Base-by-base conservation (phyloP, 2,329 filamentous ascomycete genomes). In the Aureobasidium sp. region DNA sequence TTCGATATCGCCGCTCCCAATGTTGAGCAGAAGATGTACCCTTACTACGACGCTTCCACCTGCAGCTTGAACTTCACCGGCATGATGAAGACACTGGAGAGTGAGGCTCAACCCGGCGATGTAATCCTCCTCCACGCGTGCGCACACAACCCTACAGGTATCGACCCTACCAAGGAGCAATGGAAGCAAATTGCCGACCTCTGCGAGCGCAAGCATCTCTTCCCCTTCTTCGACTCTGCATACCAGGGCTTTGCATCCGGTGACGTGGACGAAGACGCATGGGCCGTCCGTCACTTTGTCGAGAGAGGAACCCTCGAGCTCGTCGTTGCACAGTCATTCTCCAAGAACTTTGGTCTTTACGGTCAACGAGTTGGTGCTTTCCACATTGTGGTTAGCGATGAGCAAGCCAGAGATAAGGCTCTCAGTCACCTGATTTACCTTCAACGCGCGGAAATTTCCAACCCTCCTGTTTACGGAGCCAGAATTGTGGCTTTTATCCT, bases 361-460 rank as follows among this genome's bases (percentile, higher is more conserved):
- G 91, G 92, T 68, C 89, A 97, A 81, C 88, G 92, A 66, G 91
- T 90, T 1, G 92, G 93, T 57, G 91, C 89, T 75, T 94, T 97
- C 82, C 92, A 97, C 77, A 89, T 90, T 71, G 85, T 97, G 0
- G 30, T 34, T 16, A 60, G 63, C 1, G 16, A 30, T 1, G 85
- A 90, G 0, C 81, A 82, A 0, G 65, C 83, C 25, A 83, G 88
- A 61, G 87, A 88, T 16, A 74, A 91, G 67, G 85, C 96, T 62
- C 84, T 86, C 47, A 91, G 88, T 29, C 93, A 97, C 76, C 82
- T 97, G 25, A 87, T 90, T 67, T 89, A 96, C 70, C 83, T 97
- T 59, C 91, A 96, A 79, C 87, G 93, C 62, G 93, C 89, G 44
- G 92, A 97, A 78, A 96, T 97, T 76, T 93, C 89, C 32, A 97